Conservation (phyloP, 2,329 filamentous ascomycete genomes). For the Talaromyces sp. region DNA sequence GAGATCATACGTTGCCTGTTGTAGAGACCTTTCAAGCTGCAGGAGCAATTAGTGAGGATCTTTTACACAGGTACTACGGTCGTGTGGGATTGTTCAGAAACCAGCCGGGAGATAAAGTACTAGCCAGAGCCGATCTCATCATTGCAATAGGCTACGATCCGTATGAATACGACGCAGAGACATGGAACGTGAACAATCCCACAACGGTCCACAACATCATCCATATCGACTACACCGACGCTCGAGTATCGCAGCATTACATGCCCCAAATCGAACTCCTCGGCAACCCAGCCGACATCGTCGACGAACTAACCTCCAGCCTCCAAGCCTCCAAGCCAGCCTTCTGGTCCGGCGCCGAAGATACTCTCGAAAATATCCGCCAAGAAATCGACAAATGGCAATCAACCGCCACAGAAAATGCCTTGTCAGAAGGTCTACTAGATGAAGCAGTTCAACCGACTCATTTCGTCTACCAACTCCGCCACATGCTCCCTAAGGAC, state of each 20-base stretch:
- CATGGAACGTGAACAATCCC: constrained; percentile 19
- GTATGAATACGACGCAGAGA: constrained; percentile 19
- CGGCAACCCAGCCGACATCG: constrained; percentile 19
- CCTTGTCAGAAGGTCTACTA: not conserved
- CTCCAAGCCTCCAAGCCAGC: constrained; percentile 12
- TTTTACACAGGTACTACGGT: constrained; percentile 17
- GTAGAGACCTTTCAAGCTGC: constrained; percentile 21
- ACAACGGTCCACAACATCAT: constrained; percentile 17
- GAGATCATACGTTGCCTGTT: constrained; percentile 16
- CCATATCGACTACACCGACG: constrained; percentile 19
- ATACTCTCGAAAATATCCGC: constrained; percentile 12
- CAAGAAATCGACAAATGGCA: constrained; percentile 18
- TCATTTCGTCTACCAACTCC: constrained; percentile 18
- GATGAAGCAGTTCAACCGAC: constrained; percentile 14
- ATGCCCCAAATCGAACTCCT: constrained; percentile 19
- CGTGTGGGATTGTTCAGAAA: constrained; percentile 20
- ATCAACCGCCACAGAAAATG: constrained; percentile 8
- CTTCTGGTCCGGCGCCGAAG: constrained; percentile 17
- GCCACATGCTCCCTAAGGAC: constrained; percentile 10
- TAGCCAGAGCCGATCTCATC: constrained; percentile 17
- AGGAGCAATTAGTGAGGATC: constrained; percentile 19
- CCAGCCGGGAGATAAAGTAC: constrained; percentile 18
- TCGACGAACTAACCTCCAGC: constrained; percentile 17
- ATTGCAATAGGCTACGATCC: constrained; percentile 20
- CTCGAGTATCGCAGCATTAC: constrained; percentile 18